Base-by-base conservation (phyloP, 352 stramenopile genomes). In the Globisporangium cederbergense region DNA sequence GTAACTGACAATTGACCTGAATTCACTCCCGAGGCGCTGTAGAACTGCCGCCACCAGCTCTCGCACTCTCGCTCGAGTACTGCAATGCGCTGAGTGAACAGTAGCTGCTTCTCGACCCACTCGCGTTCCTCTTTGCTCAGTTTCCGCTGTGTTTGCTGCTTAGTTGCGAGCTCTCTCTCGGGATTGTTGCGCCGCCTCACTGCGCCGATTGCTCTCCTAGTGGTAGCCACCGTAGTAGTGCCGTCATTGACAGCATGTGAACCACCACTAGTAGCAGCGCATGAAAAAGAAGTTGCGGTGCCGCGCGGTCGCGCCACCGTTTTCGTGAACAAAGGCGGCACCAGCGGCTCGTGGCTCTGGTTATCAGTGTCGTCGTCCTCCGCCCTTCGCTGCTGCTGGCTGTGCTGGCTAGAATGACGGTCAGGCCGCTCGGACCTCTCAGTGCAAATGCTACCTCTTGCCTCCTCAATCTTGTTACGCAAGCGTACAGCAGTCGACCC, bases 101-200 rank as follows among this genome's bases (percentile, higher is more conserved):
- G 79, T 3, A 76, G 46, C 58, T 90, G 78, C 62, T 86, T 91
- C 61, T 91, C 82, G 20, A 85, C 56, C 80, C 82, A 90, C 63
- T 86, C 78, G 2, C 74, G 58, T 28, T 89, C 79, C 1, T 71
- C 47, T 16, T 74, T 81, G 1, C 68, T 71, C 56, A 81, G 66
- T 10, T 74, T 65, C 2, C 68, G 68, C 22, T 60, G 61, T 36
- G 25, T 32, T 22, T 20, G 42, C 1, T 34, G 51, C 16, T 57
- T 18, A 25, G 8, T 57, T 9, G 28, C 16, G 9, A 7, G 3
- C 14, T 42, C 16, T 14, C 7, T 20, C n/a, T 57, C 51, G 14
- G 28, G 51, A 18, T 57, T 57, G 7, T 42, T 40, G 14, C 73
- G 72, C 22, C 77, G 72, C 4, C 81, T 68, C 30, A 87, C 71